Base-by-base conservation (phyloP, 768 basidiomycete species). In the Macrolepiota dolichaula region DNA sequence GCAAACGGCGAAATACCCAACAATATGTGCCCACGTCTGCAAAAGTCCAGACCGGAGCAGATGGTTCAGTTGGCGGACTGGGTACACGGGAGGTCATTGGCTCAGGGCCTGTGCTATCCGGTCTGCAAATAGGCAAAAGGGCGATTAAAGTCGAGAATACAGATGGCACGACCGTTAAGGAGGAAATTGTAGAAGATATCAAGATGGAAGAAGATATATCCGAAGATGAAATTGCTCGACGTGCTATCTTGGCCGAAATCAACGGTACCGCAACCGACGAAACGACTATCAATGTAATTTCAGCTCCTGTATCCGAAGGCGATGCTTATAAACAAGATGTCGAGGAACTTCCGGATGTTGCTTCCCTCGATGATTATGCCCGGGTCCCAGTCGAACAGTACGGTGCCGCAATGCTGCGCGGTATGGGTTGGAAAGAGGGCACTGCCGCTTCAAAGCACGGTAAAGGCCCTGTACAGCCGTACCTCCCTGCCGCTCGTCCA, bases 381-480 rank as follows among this genome's bases (percentile, higher is more conserved):
- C 89, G 94, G 19, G 85, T 98, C 0, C 97, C 97, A 0, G 88
- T 99, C 15, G 88, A 90, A 4, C 89, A 92, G 59, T 99, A 98
- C 65, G 96, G 97, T 5, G 87, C 91, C 4, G 97, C 97, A 6
- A 82, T 98, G 66, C 79, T 97, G 3, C 84, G 95, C 49, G 96
- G 96, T 0, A 98, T 98, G 97, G 96, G 96, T 2, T 98, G 94
- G 94, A 91, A 91, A 62, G 87, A 91, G 37, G 90, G 91, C 0
- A 82, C 82, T 3, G 85, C 88, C 3, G 92, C 91, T 2, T 80
- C 86, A 24, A 86, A 83, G 38, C 78, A 82, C 9, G 81, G 85
- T 15, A 81, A 84, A 62, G 90, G 86, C 1, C 70, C 86, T 15
- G 79, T 85, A 1, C 85, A 94, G 66, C 89, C 95, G 1, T 95